Base-by-base conservation (phyloP, 1,139 yeast species). In the Meyerozyma athensensis region DNA sequence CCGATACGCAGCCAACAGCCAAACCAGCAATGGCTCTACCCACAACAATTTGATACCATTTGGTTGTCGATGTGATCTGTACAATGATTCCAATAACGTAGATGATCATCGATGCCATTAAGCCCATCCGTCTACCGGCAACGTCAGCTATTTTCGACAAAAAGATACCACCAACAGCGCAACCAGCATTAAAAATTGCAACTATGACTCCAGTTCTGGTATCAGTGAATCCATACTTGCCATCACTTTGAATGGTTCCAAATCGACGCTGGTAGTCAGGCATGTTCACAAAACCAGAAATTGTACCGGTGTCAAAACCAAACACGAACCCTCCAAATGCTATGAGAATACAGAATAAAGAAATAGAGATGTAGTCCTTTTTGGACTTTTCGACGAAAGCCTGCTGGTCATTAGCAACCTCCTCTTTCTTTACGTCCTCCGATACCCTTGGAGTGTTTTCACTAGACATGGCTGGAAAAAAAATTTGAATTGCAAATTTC, bases 11-110 rank as follows among this genome's bases (percentile, higher is more conserved):
- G 8, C 59, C 59, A 9, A 55, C 59, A 26, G 54, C 58, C 39
- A 55, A 44, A 20, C 59, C 59, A 16, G 58, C 38, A 34, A 55
- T 45, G 35, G 49, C 49, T 36, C 87, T 71, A 41, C 87, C 87
- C 36, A 56, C 61, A 26, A 50, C 48, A 28, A 53, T 49, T 56
- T 74, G 80, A 50, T 69, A 69, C 81, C 81, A 74, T 43, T 61
- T 59, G 14, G 36, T 24, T 16, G 43, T 34, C 12, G 59, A 40
- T 9, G 54, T 41, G 19, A 54, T 53, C 40, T 55, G 59, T 39
- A 55, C 43, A 26, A 54, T 46, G 13, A 54, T 49, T 22, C 58
- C 59, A 19, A 53, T 36, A 34, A 52, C 54, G 39, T 54, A 55
- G 30, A 55, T 46, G 8, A 50, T 39, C 49, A 54, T 53, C 35